Evolutionary conservation across 169 alveolate species (phyloP).

Genomic region (Plasmodium chabaudi): DNA sequence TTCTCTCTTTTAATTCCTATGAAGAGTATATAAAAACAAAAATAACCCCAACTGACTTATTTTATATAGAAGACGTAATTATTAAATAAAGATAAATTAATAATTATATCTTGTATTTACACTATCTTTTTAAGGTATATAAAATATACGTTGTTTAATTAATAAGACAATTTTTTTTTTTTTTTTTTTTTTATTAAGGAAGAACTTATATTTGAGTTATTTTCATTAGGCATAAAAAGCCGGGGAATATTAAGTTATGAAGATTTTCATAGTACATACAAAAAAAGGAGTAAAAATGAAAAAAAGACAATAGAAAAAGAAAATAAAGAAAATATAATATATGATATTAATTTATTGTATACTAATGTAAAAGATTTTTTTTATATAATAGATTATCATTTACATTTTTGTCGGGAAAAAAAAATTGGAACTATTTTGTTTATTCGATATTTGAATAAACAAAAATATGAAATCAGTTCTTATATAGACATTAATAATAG

Average conservation of each 20-base stretch:
- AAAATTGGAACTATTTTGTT: conserved; percentile 55
- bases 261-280: conserved; percentile 56
- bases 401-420: conserved; percentile 56
- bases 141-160: neutral
- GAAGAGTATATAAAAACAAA: conserved; percentile 65
- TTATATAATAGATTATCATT: conserved; percentile 34
- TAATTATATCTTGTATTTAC: neutral
- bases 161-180: neutral
- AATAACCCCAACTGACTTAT: conserved; percentile 68
- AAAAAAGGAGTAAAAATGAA: conserved; percentile 25
- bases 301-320: conserved; percentile 27
- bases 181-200: conserved; percentile 30
- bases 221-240: conserved; percentile 61
- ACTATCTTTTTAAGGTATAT: neutral
- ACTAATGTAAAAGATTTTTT: conserved; percentile 38
- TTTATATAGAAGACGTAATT: conserved; percentile 64
- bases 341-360: conserved; percentile 46
- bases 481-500: conserved; percentile 53
- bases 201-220: conserved; percentile 60
- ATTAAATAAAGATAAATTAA: conserved; percentile 3
- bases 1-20: conserved; percentile 33
- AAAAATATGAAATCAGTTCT: conserved; percentile 57
- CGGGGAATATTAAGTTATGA: conserved; percentile 57
- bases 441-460: conserved; percentile 60
- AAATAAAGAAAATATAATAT: conserved; percentile 15